Base-by-base conservation (phyloP, 805 yeast species). In the Cyberlindnera euphorbiae region DNA sequence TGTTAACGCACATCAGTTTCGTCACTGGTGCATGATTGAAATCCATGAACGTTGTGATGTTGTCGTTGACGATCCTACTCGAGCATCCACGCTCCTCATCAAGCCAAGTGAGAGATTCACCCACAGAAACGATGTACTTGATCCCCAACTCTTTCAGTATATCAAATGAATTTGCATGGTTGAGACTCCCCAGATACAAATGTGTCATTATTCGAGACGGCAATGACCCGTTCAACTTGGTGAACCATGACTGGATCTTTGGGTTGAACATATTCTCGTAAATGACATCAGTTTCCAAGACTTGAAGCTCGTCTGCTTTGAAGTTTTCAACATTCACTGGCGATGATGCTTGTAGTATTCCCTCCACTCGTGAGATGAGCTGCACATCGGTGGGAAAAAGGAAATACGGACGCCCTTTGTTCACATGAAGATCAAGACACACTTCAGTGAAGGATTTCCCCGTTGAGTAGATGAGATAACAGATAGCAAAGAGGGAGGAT, bases 141-240 rank as follows among this genome's bases (percentile, higher is more conserved):
- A 90, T 86, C 0, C 85, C 87, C 10, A 90, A 60, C 37, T 69
- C 70, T 19, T 63, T 59, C 36, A 90, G 63, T 45, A 90, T 58
- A 3, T 76, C 73, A 6, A 81, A 69, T 45, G 79, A 75, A 38
- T 77, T 78, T 4, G 97, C 97, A 62, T 90, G 96, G 31, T 62
- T 73, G 36, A 88, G 63, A 4, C 93, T 80, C 1, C 97, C 97
- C 35, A 90, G 64, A 52, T 88, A 90, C 42, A 90, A 58, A 58
- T 89, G 89, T 1, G 90, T 84, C 35, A 89, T 60, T 4, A 90
- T 81, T 35, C 84, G 64, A 0, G 96, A 87, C 1, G 97, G 97
- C 17, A 90, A 55, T 2, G 94, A 69, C 17, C 97, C 88, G 54
- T 69, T 40, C 13, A 59, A 33, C 33, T 52, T 52, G 17, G 58